Evolutionary conservation across 306 rosid species (phyloP).

Genomic region (Cicer judaicum): DNA sequence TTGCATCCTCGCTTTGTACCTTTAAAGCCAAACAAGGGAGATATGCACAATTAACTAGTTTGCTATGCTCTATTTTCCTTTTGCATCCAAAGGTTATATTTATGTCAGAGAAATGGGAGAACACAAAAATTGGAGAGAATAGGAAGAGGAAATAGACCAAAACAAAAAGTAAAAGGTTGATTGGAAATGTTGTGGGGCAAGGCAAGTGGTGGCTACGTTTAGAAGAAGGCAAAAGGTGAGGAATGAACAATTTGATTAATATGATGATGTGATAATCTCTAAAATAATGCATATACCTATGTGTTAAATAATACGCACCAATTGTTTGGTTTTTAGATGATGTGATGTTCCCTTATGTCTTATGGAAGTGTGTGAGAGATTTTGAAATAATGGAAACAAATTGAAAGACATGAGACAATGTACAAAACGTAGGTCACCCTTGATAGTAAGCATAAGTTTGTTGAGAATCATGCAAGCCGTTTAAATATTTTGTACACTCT

Average conservation of each 20-base stretch:
- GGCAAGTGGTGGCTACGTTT: constrained; percentile 31
- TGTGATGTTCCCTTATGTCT: neutral
- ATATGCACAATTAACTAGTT: constrained; percentile 32
- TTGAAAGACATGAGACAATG: neutral
- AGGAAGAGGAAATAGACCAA: constrained; percentile 12
- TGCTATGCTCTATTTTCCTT: constrained; percentile 27
- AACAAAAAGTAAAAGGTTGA: constrained; percentile 34
- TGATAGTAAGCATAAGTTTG: too few species aligned
- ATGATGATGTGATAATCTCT: constrained; percentile 33
- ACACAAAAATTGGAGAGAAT: constrained; percentile 1
- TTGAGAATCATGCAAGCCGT: too few species aligned
- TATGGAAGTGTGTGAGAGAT: neutral
- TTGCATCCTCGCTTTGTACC: constrained; percentile 4
- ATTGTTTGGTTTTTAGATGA: constrained; percentile 24
- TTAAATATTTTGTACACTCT: too few species aligned
- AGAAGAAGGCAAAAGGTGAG: constrained; percentile 31
- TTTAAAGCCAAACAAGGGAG: constrained; percentile 20
- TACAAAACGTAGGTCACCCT: too few species aligned
- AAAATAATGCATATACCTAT: constrained; percentile 6
- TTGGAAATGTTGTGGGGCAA: constrained; percentile 45
- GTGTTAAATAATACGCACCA: neutral
- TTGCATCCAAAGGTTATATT: constrained; percentile 35
- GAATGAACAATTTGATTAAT: neutral
- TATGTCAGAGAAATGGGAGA: constrained; percentile 29
- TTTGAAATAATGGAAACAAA: neutral